These are phyloP conservation scores for Ceratobasidium sp. DNA, from an alignment of 1,284 basidiomycete species.

Conservation along the genomic window DNA sequence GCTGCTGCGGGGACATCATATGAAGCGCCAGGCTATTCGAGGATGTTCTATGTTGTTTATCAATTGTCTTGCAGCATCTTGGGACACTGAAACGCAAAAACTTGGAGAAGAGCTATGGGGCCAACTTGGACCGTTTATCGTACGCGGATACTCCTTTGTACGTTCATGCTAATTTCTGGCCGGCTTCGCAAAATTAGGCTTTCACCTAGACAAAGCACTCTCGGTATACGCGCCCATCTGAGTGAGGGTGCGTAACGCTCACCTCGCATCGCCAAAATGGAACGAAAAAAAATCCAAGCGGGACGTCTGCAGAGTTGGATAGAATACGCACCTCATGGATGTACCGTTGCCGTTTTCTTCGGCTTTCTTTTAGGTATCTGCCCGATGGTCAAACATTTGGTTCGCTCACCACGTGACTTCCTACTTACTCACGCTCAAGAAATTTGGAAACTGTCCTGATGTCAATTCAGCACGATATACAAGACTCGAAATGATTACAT, in stretches of 20 bases:
- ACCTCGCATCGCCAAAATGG: too few species aligned
- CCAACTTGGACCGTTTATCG: neutral
- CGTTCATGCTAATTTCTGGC: neutral
- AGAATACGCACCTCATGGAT: neutral
- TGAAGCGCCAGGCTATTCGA: neutral
- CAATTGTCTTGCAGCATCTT: neutral
- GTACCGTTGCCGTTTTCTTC: neutral
- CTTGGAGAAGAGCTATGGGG: neutral
- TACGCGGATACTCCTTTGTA: neutral
- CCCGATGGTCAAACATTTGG: conserved; percentile 1
- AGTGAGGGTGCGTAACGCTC: too few species aligned
- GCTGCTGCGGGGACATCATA: neutral
- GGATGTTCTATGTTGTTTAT: neutral
- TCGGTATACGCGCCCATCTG: neutral
- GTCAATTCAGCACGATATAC: conserved; percentile 22
- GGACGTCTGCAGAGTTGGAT: neutral
- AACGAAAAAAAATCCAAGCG: too few species aligned
- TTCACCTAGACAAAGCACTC: neutral
- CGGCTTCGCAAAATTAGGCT: neutral
- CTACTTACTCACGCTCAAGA: neutral
- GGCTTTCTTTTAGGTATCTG: neutral
- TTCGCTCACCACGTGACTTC: neutral
- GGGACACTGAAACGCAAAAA: neutral
- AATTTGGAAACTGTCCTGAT: conserved; percentile 14
- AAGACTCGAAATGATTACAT: conserved; percentile 19